phyloP scores from a whole-genome alignment of 2,329 filamentous ascomycete genomes.

The Aspergillus ustus region DNA sequence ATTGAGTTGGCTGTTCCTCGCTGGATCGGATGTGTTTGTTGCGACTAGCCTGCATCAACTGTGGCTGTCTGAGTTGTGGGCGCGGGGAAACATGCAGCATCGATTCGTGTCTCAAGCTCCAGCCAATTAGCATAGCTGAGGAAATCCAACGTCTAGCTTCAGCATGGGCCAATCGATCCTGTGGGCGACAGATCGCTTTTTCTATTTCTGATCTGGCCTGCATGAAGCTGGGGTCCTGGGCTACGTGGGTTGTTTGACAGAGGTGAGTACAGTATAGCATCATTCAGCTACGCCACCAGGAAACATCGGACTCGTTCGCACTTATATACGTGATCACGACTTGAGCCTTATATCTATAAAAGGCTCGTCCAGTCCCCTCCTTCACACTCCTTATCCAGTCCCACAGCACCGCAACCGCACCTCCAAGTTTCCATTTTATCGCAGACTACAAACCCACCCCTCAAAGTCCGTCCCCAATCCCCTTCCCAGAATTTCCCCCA shows the following conservation, averaged over 20 bases:
- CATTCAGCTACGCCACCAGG: not conserved
- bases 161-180: not conserved
- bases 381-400: not conserved
- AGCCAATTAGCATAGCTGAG: too few relatives aligned
- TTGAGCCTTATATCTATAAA: not conserved
- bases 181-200: not conserved
- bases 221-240: not conserved
- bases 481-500: not conserved
- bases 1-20: not conserved
- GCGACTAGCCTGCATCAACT: too few relatives aligned
- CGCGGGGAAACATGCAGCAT: too few relatives aligned
- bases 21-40: too few relatives aligned
- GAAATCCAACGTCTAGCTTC: too few relatives aligned
- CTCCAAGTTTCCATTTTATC: not conserved
- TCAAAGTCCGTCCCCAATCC: not conserved
- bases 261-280: not conserved
- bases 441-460: not conserved
- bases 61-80: too few relatives aligned
- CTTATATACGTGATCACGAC: not conserved
- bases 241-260: not conserved
- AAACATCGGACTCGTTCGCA: not conserved
- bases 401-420: too few relatives aligned
- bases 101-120: too few relatives aligned
- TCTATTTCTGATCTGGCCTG: too few relatives aligned
- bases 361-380: not conserved